A percentile compares a stretch with the other conserved stretches of the same genome.
Conservation (phyloP, 805 yeast species). For the Zygosaccharomyces gambellarensis region DNA sequence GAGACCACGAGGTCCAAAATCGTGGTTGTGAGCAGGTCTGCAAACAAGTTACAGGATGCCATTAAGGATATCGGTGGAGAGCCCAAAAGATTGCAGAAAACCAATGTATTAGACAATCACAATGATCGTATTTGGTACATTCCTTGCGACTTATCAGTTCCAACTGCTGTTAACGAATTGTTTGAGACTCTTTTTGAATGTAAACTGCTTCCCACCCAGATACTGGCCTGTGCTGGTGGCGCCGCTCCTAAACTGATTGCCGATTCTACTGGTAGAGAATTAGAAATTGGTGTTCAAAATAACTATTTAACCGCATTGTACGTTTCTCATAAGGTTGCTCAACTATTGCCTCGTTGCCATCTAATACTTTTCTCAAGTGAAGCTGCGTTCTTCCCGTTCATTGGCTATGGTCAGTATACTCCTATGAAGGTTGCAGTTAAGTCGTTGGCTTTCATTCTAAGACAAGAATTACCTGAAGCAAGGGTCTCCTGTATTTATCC, state of each 20-base stretch:
- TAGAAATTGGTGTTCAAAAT: slow-evolving; percentile 55
- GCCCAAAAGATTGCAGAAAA: slow-evolving; percentile 1
- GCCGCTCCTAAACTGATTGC: slow-evolving; percentile 73
- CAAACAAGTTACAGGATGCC: slow-evolving; percentile 48
- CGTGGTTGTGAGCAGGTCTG: slow-evolving; percentile 73
- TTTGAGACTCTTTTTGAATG: slow-evolving; percentile 26
- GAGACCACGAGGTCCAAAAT: slow-evolving; percentile 53
- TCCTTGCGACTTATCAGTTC: slow-evolving; percentile 61
- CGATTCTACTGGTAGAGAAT: slow-evolving; percentile 55
- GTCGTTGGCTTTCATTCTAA: slow-evolving; percentile 65
- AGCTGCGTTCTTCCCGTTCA: slow-evolving; percentile 77
- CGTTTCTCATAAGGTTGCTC: slow-evolving; percentile 59
- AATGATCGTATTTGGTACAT: slow-evolving; percentile 40
- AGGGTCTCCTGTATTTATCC: slow-evolving; percentile 75
- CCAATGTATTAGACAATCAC: slow-evolving; percentile 11
- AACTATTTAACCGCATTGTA: slow-evolving; percentile 74
- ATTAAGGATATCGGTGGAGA: slow-evolving; percentile 39
- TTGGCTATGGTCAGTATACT: slow-evolving; percentile 87
- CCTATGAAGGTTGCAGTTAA: slow-evolving; percentile 83
- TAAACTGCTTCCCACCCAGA: slow-evolving; percentile 54
- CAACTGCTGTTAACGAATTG: slow-evolving; percentile 42
- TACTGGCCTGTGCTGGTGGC: slow-evolving; percentile 85
- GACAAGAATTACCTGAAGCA: slow-evolving; percentile 74
- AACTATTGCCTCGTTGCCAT: slow-evolving; percentile 41
- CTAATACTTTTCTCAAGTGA: slow-evolving; percentile 69